Evolutionary conservation across 768 basidiomycete species (phyloP).

Genomic region (Tricholoma sp.): DNA sequence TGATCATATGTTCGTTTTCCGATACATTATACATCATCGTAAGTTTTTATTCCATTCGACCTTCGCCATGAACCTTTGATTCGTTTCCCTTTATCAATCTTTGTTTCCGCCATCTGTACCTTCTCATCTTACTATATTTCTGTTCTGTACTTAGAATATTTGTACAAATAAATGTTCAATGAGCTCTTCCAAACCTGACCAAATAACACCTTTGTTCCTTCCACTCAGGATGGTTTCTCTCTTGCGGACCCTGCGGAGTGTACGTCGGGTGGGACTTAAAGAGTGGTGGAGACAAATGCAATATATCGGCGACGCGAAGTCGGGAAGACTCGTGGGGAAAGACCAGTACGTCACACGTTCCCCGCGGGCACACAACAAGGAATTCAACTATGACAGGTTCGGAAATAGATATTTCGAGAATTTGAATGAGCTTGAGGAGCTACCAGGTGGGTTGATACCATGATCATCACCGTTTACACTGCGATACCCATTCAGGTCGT

Average conservation of each 20-base stretch:
- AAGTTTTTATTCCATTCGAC: constrained; percentile 15
- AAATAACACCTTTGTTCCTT: constrained; percentile 19
- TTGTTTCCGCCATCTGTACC: constrained; percentile 9
- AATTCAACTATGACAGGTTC: constrained; percentile 46
- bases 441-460: constrained; percentile 61
- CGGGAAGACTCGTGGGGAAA: constrained; percentile 65
- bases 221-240: constrained; percentile 57
- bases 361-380: neutral
- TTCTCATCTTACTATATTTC: constrained; percentile 6
- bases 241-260: constrained; percentile 67
- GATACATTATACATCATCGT: neutral
- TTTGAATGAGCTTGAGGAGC: constrained; percentile 76
- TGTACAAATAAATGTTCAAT: constrained; percentile 14
- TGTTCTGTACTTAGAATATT: constrained; percentile 8
- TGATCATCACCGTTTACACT: neutral
- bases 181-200: constrained; percentile 30
- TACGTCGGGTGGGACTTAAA: constrained; percentile 68
- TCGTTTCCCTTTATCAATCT: neutral
- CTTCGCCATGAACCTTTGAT: constrained; percentile 10
- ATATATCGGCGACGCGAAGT: constrained; percentile 93
- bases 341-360: constrained; percentile 65
- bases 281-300: constrained; percentile 92
- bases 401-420: constrained; percentile 97
- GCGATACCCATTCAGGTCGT: constrained; percentile 51
- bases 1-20: neutral